Conservation (phyloP, 306 rosid genomes). For the Benincasa hispida region DNA sequence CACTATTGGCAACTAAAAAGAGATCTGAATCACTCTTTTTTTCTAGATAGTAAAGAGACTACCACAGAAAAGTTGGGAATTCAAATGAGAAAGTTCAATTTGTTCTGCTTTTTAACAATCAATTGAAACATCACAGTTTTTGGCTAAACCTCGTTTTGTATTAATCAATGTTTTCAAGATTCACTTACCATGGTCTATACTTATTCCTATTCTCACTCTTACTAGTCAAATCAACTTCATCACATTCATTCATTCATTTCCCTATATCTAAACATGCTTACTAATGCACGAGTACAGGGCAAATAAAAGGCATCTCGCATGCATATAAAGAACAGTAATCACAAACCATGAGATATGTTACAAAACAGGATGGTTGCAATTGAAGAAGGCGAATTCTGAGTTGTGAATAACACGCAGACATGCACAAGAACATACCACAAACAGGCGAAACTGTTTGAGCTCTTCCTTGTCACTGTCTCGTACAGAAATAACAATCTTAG, state of each 20-base stretch:
- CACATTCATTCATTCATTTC: not conserved
- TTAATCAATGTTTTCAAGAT: not conserved
- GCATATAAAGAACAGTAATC: not conserved
- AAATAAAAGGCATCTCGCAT: not conserved
- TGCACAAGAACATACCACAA: conserved; percentile 36
- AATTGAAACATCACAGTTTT: not conserved
- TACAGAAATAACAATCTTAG: conserved; percentile 56
- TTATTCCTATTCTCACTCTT: not conserved
- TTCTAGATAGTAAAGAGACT: not conserved
- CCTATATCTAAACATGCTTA: not conserved
- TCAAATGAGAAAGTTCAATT: not conserved
- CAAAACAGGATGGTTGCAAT: not conserved
- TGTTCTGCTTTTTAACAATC: not conserved
- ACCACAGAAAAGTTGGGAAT: not conserved
- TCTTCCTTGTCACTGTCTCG: conserved; percentile 70
- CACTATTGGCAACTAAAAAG: not conserved
- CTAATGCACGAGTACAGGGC: not conserved
- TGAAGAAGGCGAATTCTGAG: not conserved
- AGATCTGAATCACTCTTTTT: not conserved
- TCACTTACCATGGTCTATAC: not conserved
- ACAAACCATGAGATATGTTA: not conserved
- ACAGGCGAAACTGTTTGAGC: conserved; percentile 57
- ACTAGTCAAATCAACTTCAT: not conserved
- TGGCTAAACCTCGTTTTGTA: not conserved
- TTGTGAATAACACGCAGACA: not conserved